Evolutionary conservation across 2,329 filamentous ascomycete genomes (phyloP).

Genomic region (Diaporthe humulicola): DNA sequence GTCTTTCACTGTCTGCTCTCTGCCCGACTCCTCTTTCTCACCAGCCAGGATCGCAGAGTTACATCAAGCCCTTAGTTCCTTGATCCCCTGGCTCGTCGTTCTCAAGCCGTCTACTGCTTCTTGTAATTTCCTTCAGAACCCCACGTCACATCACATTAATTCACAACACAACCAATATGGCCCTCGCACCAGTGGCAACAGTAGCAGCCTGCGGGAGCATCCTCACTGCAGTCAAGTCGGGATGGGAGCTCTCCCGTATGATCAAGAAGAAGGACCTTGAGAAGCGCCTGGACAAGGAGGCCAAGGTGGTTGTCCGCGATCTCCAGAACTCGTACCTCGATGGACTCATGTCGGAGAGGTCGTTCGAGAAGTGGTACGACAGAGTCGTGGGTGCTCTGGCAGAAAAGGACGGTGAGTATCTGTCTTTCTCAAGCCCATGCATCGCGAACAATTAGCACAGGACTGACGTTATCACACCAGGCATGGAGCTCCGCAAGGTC

Average conservation of each 20-base stretch:
- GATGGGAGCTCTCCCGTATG: conserved; percentile 48
- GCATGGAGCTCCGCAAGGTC: conserved; percentile 38
- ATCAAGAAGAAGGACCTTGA: conserved; percentile 45
- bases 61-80: not conserved
- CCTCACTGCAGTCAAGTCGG: conserved; percentile 48
- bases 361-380: conserved; percentile 48
- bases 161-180: conserved; percentile 40
- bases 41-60: conserved; percentile 18
- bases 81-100: conserved; percentile 5
- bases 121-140: not conserved
- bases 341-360: conserved; percentile 43
- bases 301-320: conserved; percentile 36
- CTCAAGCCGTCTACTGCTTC: not conserved
- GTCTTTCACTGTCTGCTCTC: conserved; percentile 1
- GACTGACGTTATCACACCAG: conserved; percentile 7
- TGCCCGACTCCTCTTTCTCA: conserved; percentile 11
- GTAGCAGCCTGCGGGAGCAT: conserved; percentile 47
- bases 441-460: too few species aligned
- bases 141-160: not conserved
- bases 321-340: conserved; percentile 39
- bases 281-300: conserved; percentile 38
- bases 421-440: not conserved
- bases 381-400: conserved; percentile 46
- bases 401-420: conserved; percentile 46
- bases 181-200: conserved; percentile 44